A percentile compares a stretch with the other conserved stretches of the same genome.
Conservation (phyloP, 2,329 filamentous ascomycete species). For the Zasmidium angulare region DNA sequence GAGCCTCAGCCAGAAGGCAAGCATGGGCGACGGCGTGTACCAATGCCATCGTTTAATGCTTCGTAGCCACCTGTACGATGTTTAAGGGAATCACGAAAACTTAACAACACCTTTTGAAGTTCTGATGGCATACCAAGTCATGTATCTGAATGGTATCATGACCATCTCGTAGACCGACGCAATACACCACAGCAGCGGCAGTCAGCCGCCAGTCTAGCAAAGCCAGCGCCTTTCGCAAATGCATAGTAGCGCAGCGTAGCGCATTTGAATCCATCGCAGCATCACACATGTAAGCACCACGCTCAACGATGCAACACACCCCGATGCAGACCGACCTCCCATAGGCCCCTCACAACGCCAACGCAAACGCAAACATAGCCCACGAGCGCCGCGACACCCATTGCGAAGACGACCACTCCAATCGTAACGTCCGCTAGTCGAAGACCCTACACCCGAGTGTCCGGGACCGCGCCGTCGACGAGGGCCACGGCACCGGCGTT, state of each 20-base stretch:
- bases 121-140: not conserved
- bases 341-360: constrained; percentile 1
- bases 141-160: not conserved
- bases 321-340: not conserved
- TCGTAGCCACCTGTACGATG: too few species aligned
- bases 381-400: not conserved
- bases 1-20: too few species aligned
- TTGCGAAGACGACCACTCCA: not conserved
- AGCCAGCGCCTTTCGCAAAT: too few species aligned
- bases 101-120: too few species aligned
- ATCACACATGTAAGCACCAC: too few species aligned
- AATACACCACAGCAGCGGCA: not conserved
- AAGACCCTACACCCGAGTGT: constrained; percentile 14
- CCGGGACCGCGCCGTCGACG: constrained; percentile 29
- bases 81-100: too few species aligned
- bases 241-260: too few species aligned
- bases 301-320: too few species aligned
- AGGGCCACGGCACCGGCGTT: constrained; percentile 32
- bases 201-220: not conserved
- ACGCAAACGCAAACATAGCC: constrained; percentile 8
- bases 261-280: too few species aligned
- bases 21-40: too few species aligned
- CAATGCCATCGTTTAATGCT: too few species aligned
- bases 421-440: not conserved
- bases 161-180: not conserved